Evolutionary conservation across 2,329 filamentous ascomycete species (phyloP).

Genomic region (Ploettnerulaceae sp.): DNA sequence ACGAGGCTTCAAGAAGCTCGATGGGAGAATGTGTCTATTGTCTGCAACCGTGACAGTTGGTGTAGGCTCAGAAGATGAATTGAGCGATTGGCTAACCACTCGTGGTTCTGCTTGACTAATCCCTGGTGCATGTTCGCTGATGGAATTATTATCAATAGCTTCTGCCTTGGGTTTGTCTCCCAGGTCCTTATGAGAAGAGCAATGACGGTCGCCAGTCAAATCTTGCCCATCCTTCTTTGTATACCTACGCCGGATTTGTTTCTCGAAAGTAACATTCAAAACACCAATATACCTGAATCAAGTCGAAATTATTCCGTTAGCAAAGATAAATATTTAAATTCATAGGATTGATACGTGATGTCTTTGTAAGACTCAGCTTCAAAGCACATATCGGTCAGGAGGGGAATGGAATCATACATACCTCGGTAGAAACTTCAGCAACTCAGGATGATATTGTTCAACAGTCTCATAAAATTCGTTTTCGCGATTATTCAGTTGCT

Average conservation of each 20-base stretch:
- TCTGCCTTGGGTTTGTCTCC: constrained; percentile 15
- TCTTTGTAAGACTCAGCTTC: constrained; percentile 28
- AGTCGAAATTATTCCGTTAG: constrained; percentile 26
- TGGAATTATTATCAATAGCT: neutral
- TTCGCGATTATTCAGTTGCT: constrained; percentile 95
- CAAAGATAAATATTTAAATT: constrained; percentile 9
- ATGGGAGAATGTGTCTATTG: constrained; percentile 87
- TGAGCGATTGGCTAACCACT: constrained; percentile 69
- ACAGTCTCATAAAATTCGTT: constrained; percentile 99
- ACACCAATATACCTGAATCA: constrained; percentile 83
- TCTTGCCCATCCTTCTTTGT: constrained; percentile 47
- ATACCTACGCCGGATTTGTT: constrained; percentile 64
- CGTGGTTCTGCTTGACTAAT: constrained; percentile 34
- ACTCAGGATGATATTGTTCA: constrained; percentile 82
- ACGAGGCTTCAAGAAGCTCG: constrained; percentile 66
- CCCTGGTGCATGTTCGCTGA: constrained; percentile 7
- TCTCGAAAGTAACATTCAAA: constrained; percentile 91
- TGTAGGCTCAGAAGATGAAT: constrained; percentile 58
- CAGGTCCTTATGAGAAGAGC: constrained; percentile 25
- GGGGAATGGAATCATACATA: constrained; percentile 36
- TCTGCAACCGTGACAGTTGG: constrained; percentile 92
- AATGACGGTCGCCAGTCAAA: constrained; percentile 17
- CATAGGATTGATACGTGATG: constrained; percentile 11
- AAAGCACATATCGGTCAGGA: constrained; percentile 28
- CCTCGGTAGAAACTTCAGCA: constrained; percentile 88